Evolutionary conservation across 371 early-diverging fungal genomes (phyloP), one percentile per base, ranked within the genome.

Genomic region (Parasitella parasitica): DNA sequence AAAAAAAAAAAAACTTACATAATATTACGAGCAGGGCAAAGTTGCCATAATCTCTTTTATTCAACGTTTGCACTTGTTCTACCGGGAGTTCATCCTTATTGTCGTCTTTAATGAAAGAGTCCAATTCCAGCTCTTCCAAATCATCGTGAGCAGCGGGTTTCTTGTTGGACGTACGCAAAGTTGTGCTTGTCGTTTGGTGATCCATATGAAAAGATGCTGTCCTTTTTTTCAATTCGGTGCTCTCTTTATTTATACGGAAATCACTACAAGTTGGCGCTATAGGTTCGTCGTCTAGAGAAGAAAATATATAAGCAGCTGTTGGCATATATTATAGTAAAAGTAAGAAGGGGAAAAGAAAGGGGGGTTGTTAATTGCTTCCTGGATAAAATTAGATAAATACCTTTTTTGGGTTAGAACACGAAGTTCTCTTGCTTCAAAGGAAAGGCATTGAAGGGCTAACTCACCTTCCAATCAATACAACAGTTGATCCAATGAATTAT

Each of bases 11-110:
- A 15, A 38, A 43, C 87, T 69, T 81, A 89, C 91, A 91, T 53
- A 91, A 76, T 26, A 86, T 60, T 11, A 90, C 83, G 20, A 91
- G 74, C 11, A 91, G 76, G 11, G 75, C 65, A 57, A 91, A 81
- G 73, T 91, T 90, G 59, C 84, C 81, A 46, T 77, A 69, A 49
- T 91, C 91, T 20, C 77, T 74, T 35, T 59, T 60, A 49, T 67
- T 63, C 15, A 79, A 67, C 0, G 63, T 56, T 38, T 75, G 69
- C 15, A 35, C 15, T 27, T 64, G 59, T 18, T 61, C 54, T 27
- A 41, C 12, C 32, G 20, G 30, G 5, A 15, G 15, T 9, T 20
- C 32, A 6, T 36, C 48, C 13, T 35, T 15, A 39, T 56, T 59
- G 1, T 52, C 32, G 49, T 59, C 46, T 36, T 41, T 15, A 37